These are phyloP conservation scores for Epithemia pelagica DNA, from an alignment of 108 stramenopile genomes.

Conservation along the genomic window DNA sequence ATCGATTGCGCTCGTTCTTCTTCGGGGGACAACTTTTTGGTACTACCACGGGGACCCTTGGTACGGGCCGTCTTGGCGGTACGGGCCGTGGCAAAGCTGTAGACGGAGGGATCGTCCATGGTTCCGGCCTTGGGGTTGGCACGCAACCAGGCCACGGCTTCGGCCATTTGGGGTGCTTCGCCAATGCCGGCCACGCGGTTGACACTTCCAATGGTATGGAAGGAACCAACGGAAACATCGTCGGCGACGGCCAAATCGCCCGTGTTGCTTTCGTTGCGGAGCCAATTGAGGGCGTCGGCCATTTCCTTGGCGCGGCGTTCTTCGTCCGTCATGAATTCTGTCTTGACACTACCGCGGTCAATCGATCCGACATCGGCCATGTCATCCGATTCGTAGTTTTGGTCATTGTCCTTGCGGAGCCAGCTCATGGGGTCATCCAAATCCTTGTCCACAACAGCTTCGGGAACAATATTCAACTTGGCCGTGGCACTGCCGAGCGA, in stretches of 20 bases:
- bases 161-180: conserved; percentile 20
- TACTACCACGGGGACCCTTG: neutral
- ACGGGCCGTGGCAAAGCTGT: neutral
- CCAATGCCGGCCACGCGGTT: conserved; percentile 15
- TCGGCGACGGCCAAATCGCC: neutral
- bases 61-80: neutral
- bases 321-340: neutral
- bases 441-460: conserved; percentile 18
- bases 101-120: conserved; percentile 1
- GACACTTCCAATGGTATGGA: conserved; percentile 8
- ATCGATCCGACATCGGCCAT: neutral
- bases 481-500: neutral
- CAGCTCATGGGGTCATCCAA: conserved; percentile 11
- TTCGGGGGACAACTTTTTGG: neutral
- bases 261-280: neutral
- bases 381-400: conserved; percentile 7
- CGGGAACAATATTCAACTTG: neutral
- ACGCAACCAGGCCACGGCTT: conserved; percentile 37
- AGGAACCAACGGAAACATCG: neutral
- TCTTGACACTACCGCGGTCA: neutral
- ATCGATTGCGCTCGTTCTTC: conserved; percentile 7
- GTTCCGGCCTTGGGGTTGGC: conserved; percentile 9
- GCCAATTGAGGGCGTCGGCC: conserved; percentile 10
- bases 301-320: conserved; percentile 6
- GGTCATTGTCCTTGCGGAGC: conserved; percentile 12